A percentile compares a stretch with the other conserved stretches of the same genome.
phyloP scores from a whole-genome alignment of 192 early-diverging fungal genomes.

The Coemansia sp. region DNA sequence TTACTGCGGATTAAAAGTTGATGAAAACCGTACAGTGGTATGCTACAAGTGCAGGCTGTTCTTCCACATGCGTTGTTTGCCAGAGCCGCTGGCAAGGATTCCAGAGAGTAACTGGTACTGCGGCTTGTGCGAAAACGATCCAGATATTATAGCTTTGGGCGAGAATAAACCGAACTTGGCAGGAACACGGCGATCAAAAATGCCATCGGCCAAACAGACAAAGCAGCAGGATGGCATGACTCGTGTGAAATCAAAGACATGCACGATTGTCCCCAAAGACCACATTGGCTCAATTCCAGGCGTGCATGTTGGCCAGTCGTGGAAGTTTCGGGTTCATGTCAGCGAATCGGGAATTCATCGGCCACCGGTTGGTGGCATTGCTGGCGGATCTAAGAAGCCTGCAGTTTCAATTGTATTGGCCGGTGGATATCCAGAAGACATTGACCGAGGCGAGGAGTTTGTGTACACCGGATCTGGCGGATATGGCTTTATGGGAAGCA shows the following conservation, averaged over 20 bases:
- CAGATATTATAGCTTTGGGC: constrained; percentile 35
- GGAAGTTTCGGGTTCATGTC: constrained; percentile 53
- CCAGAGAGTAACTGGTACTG: constrained; percentile 58
- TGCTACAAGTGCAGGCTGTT: constrained; percentile 62
- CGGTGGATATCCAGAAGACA: constrained; percentile 65
- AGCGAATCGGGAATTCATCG: constrained; percentile 61
- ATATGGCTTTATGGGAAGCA: constrained; percentile 58
- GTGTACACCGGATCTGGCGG: constrained; percentile 70
- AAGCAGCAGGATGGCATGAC: constrained; percentile 57
- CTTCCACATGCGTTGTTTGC: constrained; percentile 58
- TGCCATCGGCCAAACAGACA: constrained; percentile 56
- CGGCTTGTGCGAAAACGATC: constrained; percentile 50
- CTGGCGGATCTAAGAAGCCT: constrained; percentile 53
- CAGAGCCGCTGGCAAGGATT: constrained; percentile 30
- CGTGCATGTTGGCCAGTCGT: constrained; percentile 58
- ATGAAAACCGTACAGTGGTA: constrained; percentile 54
- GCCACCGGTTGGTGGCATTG: constrained; percentile 64
- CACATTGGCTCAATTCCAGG: constrained; percentile 62
- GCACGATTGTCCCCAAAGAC: constrained; percentile 42
- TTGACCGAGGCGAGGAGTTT: constrained; percentile 65
- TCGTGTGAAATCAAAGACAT: constrained; percentile 46
- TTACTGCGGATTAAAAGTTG: constrained; percentile 56
- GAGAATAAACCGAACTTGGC: constrained; percentile 48
- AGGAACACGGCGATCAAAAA: constrained; percentile 46
- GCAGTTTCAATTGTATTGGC: constrained; percentile 65